A percentile compares a stretch with the other conserved stretches of the same genome.
Conservation (phyloP, 2,329 filamentous ascomycete species). For the Alternaria postmessia region DNA sequence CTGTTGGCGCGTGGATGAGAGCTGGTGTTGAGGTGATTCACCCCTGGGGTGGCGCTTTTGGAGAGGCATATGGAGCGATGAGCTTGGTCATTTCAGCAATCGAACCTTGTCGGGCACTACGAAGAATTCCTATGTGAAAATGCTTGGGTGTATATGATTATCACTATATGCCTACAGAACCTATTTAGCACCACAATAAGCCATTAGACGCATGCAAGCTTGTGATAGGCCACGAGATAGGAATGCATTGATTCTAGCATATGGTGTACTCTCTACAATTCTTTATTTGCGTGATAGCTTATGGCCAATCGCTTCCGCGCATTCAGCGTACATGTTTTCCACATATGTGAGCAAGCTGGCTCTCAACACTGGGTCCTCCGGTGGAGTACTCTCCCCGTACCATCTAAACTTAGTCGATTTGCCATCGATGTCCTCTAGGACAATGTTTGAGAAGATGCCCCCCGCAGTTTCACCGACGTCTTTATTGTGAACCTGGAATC, state of each 20-base stretch:
- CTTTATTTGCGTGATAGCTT: too few species aligned
- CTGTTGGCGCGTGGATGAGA: constrained; percentile 9
- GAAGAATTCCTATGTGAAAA: not conserved
- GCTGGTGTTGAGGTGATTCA: constrained; percentile 6
- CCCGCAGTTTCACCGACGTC: too few species aligned
- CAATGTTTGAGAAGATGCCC: too few species aligned
- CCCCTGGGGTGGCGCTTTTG: constrained; percentile 26
- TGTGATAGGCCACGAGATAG: not conserved
- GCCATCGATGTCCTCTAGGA: too few species aligned
- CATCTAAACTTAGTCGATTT: too few species aligned
- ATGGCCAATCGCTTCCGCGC: too few species aligned
- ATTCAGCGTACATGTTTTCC: too few species aligned
- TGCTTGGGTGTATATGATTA: not conserved
- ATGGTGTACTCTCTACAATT: too few species aligned
- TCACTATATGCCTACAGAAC: not conserved
- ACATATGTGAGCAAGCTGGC: too few species aligned
- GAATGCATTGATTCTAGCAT: not conserved
- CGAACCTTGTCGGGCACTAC: not conserved
- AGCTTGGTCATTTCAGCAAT: not conserved
- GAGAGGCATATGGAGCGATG: constrained; percentile 26
- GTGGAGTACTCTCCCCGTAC: too few species aligned
- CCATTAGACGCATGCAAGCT: not conserved
- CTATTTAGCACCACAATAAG: not conserved
- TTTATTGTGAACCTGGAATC: too few species aligned
- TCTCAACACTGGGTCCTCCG: too few species aligned